Conservation (phyloP, 1,139 yeast genomes). For the Saccharomyces hybrid region DNA sequence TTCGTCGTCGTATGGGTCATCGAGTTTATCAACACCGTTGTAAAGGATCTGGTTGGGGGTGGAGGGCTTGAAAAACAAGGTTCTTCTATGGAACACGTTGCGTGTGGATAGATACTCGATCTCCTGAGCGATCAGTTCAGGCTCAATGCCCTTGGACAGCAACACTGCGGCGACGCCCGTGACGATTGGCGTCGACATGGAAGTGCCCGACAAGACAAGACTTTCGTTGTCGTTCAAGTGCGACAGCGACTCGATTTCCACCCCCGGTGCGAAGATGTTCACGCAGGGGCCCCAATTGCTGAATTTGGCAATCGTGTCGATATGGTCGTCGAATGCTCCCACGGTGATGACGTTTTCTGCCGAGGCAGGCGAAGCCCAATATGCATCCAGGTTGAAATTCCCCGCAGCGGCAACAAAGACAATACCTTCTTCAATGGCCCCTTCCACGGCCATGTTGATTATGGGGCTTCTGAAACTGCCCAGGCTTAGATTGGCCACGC, state of each 20-base stretch:
- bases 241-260: slow-evolving; percentile 41
- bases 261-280: slow-evolving; percentile 77
- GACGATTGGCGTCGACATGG: slow-evolving; percentile 80
- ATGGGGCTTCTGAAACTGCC: slow-evolving; percentile 64
- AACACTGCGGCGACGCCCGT: slow-evolving; percentile 65
- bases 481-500: slow-evolving; percentile 72
- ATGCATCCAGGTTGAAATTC: slow-evolving; percentile 68
- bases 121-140: slow-evolving; percentile 35
- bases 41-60: slow-evolving; percentile 43
- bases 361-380: slow-evolving; percentile 74
- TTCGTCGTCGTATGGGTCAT: neutral
- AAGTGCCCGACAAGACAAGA: slow-evolving; percentile 55
- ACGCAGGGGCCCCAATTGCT: slow-evolving; percentile 89
- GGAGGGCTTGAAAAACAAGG: slow-evolving; percentile 36
- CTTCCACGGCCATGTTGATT: slow-evolving; percentile 65
- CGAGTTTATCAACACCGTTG: slow-evolving; percentile 31
- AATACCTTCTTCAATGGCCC: slow-evolving; percentile 62
- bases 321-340: slow-evolving; percentile 74
- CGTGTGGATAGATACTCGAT: slow-evolving; percentile 34
- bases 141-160: slow-evolving; percentile 51
- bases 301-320: slow-evolving; percentile 62
- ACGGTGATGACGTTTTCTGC: slow-evolving; percentile 66
- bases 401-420: slow-evolving; percentile 89
- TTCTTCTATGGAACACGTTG: slow-evolving; percentile 32
- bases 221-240: slow-evolving; percentile 10